These are phyloP conservation scores for Boletus sp. DNA, from an alignment of 768 basidiomycete genomes.

Conservation along the genomic window DNA sequence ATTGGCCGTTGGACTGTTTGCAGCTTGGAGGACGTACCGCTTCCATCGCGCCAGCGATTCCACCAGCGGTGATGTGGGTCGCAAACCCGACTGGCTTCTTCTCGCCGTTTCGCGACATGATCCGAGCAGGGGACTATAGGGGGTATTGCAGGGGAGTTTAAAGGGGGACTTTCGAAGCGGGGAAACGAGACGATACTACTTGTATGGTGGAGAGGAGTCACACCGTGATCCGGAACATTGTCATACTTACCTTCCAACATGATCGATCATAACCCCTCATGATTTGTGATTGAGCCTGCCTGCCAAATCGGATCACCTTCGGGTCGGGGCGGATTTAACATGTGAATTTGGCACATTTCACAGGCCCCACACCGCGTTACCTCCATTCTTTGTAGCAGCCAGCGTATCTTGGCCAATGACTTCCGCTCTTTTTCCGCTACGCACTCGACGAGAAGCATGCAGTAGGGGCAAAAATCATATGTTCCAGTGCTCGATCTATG, in stretches of 20 bases:
- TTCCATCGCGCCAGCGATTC: slow-evolving; percentile 91
- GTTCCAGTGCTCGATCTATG: slow-evolving; percentile 5
- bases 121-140: neutral
- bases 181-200: neutral
- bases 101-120: slow-evolving; percentile 55
- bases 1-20: neutral
- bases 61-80: slow-evolving; percentile 91
- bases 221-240: neutral
- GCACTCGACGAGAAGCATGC: neutral
- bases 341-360: slow-evolving; percentile 30
- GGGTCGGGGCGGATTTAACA: slow-evolving; percentile 24
- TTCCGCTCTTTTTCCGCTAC: slow-evolving; percentile 26
- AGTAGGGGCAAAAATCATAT: neutral
- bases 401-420: no score
- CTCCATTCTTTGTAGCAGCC: neutral
- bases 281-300: slow-evolving; percentile 9
- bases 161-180: neutral
- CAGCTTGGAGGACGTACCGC: slow-evolving; percentile 51
- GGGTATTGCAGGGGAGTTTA: neutral
- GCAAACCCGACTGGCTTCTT: slow-evolving; percentile 83
- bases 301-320: slow-evolving; percentile 2
- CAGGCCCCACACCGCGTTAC: slow-evolving; percentile 18
- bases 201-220: neutral
- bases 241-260: neutral
- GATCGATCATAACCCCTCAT: slow-evolving; percentile 16